phyloP scores from a whole-genome alignment of 164 flowering plant species.

The Nymphaea thermarum region DNA sequence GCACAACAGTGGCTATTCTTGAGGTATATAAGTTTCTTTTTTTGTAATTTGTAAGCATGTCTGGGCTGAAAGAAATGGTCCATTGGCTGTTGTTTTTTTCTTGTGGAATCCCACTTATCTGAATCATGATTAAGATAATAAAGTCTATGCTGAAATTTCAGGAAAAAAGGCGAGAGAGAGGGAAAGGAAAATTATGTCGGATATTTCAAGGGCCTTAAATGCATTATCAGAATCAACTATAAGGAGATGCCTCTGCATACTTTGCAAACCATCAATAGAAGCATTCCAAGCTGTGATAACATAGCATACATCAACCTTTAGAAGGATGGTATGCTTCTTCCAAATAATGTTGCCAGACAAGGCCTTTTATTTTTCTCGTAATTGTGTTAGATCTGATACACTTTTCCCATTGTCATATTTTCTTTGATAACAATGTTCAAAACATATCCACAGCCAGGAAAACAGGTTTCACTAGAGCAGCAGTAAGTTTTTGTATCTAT shows the following conservation, averaged over 20 bases:
- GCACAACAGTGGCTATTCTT: conserved; percentile 96
- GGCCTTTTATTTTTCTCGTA: too few relatives aligned
- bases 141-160: too few relatives aligned
- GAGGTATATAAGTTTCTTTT: conserved; percentile 32
- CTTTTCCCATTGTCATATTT: conserved; percentile 27
- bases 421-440: conserved; percentile 83
- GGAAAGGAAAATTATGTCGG: too few relatives aligned
- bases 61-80: not conserved
- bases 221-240: not conserved
- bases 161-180: too few relatives aligned
- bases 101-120: too few relatives aligned
- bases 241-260: conserved; percentile 11
- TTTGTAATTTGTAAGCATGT: not conserved
- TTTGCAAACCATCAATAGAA: conserved; percentile 75
- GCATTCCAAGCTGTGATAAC: conserved; percentile 68
- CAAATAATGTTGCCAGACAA: not conserved
- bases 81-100: too few relatives aligned
- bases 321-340: conserved; percentile 38
- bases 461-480: conserved; percentile 74
- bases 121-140: too few relatives aligned
- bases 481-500: conserved; percentile 32
- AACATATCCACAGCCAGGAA: conserved; percentile 73
- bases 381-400: not conserved
- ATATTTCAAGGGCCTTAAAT: too few relatives aligned
- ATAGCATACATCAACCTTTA: conserved; percentile 61